A percentile compares a stretch with the other conserved stretches of the same genome.
These are phyloP conservation scores for Fusarium illudens DNA, from an alignment of 2,329 filamentous ascomycete species.

Conservation along the genomic window DNA sequence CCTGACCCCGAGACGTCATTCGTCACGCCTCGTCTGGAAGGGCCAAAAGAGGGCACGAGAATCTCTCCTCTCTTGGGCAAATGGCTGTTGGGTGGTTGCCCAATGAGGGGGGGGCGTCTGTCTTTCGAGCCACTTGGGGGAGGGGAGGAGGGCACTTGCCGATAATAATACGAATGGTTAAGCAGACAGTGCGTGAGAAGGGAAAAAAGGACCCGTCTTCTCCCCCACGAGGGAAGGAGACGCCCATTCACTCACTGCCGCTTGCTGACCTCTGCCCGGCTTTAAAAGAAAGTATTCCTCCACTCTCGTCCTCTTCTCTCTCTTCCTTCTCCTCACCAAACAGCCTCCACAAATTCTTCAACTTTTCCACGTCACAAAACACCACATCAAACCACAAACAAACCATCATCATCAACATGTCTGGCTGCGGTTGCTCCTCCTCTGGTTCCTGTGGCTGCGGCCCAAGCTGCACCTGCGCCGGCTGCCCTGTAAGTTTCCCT, in stretches of 20 bases:
- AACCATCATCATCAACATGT: constrained; percentile 50
- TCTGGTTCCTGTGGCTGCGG: constrained; percentile 55
- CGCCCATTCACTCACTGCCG: neutral
- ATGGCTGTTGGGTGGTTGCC: neutral
- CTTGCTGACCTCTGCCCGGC: neutral
- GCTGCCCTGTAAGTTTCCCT: constrained; percentile 53
- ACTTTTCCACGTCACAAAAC: constrained; percentile 5
- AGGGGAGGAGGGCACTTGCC: no score
- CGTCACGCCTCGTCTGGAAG: constrained; percentile 5
- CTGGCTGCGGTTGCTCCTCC: constrained; percentile 53
- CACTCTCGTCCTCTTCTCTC: constrained; percentile 14
- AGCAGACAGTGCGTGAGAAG: constrained; percentile 17
- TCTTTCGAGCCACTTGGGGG: constrained; percentile 20
- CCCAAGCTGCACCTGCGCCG: constrained; percentile 52
- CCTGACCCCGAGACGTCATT: constrained; percentile 30
- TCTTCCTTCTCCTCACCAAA: constrained; percentile 16
- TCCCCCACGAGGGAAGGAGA: neutral
- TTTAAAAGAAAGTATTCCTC: constrained; percentile 22
- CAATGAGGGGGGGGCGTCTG: neutral
- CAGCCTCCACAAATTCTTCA: neutral
- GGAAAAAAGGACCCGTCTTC: neutral
- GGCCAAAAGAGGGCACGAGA: constrained; percentile 11
- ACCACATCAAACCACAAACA: constrained; percentile 5
- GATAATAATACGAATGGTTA: no score
- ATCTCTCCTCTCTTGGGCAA: constrained; percentile 24